phyloP scores from a whole-genome alignment of 2,329 filamentous ascomycete genomes.

The Beauveria sp. region DNA sequence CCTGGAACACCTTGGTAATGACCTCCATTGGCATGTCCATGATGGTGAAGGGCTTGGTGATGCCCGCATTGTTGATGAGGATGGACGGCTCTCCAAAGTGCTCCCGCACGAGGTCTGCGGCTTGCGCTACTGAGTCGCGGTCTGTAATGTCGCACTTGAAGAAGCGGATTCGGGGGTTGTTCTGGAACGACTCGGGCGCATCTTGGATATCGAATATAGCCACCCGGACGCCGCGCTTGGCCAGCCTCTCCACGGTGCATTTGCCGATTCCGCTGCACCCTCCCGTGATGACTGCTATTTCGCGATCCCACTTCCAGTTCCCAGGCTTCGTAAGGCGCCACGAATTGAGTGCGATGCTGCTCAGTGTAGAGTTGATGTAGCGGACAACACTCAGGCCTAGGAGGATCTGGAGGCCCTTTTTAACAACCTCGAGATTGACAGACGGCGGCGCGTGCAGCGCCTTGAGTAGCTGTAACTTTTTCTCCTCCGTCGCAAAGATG shows the following conservation, averaged over 20 bases:
- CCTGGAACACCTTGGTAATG: constrained; percentile 57
- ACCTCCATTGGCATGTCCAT: constrained; percentile 48
- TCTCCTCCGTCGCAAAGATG: neutral
- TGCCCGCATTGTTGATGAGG: constrained; percentile 64
- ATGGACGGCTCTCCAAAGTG: constrained; percentile 56
- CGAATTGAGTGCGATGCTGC: constrained; percentile 16
- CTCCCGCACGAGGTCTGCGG: constrained; percentile 29
- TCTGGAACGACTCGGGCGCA: constrained; percentile 19
- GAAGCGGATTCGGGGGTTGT: constrained; percentile 19
- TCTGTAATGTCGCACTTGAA: constrained; percentile 34
- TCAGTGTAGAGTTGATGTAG: neutral
- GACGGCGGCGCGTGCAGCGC: neutral
- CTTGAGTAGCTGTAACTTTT: neutral
- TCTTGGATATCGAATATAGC: constrained; percentile 57
- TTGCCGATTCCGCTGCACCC: constrained; percentile 36
- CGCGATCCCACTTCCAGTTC: constrained; percentile 30
- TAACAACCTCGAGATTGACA: neutral
- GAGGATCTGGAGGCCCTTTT: neutral
- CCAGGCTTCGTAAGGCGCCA: constrained; percentile 18
- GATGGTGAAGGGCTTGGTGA: constrained; percentile 51
- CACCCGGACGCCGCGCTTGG: constrained; percentile 47
- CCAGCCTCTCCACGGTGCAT: constrained; percentile 26
- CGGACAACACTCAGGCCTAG: neutral
- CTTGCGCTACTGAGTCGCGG: constrained; percentile 35
- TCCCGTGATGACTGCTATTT: constrained; percentile 37